These are phyloP conservation scores for Geotrichum armillariae DNA, from an alignment of 1,139 yeast species.

Conservation along the genomic window DNA sequence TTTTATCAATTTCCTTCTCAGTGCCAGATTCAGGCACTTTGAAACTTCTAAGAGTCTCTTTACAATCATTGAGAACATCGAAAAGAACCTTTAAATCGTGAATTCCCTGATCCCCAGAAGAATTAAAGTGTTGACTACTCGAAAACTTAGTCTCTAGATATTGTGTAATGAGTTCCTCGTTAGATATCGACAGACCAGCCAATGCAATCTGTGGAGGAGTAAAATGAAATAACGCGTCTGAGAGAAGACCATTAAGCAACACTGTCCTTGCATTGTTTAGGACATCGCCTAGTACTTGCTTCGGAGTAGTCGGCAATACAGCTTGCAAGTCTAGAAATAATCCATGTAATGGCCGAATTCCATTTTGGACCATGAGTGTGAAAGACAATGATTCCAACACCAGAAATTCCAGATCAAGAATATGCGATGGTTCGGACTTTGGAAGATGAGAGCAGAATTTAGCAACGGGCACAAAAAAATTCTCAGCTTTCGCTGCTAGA, in stretches of 20 bases:
- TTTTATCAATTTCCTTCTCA: constrained; percentile 37
- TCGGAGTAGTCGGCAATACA: constrained; percentile 40
- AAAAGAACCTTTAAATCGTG: constrained; percentile 22
- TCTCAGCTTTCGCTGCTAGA: constrained; percentile 90
- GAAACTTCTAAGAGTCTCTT: constrained; percentile 24
- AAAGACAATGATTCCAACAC: constrained; percentile 74
- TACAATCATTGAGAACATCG: constrained; percentile 29
- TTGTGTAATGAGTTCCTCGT: constrained; percentile 60
- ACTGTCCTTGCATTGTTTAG: constrained; percentile 70
- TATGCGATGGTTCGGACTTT: constrained; percentile 59
- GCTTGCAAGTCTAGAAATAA: constrained; percentile 86
- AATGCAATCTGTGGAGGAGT: constrained; percentile 96
- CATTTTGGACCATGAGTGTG: constrained; percentile 83
- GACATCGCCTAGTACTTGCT: constrained; percentile 35
- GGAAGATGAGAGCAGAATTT: constrained; percentile 73
- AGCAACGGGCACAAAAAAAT: constrained; percentile 81
- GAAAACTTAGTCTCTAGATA: constrained; percentile 62
- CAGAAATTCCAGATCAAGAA: constrained; percentile 75
- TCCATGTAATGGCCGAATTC: constrained; percentile 85
- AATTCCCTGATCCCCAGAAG: constrained; percentile 8
- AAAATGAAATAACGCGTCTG: constrained; percentile 73
- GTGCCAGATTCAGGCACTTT: constrained; percentile 30
- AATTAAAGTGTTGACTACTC: not conserved
- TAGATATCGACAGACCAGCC: constrained; percentile 72
- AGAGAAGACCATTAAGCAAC: constrained; percentile 63